phyloP scores from a whole-genome alignment of 208 protist species.

The Acanthamoeba lenticulata region DNA sequence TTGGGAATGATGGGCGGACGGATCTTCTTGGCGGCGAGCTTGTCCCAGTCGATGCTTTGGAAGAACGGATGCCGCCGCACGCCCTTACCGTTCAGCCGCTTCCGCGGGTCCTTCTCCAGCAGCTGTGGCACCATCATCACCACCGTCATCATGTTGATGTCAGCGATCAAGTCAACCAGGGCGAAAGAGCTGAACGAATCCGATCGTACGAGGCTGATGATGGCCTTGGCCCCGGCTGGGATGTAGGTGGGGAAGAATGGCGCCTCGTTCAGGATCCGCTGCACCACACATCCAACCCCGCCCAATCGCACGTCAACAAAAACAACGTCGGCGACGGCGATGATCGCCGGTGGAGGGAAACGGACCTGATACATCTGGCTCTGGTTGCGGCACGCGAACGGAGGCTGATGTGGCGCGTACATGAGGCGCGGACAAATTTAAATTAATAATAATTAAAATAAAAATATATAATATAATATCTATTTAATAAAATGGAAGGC shows the following conservation, averaged over 20 bases:
- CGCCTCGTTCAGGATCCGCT: conserved; percentile 79
- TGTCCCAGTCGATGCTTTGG: conserved; percentile 34
- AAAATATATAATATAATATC: neutral
- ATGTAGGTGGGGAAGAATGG: conserved; percentile 77
- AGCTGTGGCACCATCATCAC: neutral
- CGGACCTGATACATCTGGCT: conserved; percentile 81
- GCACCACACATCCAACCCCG: too few relatives aligned
- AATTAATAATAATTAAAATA: neutral
- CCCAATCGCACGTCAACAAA: neutral
- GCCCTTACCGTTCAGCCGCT: conserved; percentile 71
- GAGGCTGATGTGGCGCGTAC: conserved; percentile 73
- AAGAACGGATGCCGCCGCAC: conserved; percentile 42
- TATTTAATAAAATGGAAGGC: conserved; percentile 82
- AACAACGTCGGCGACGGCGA: too few relatives aligned
- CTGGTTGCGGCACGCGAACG: conserved; percentile 85
- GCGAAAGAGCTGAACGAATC: neutral
- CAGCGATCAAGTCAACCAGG: neutral
- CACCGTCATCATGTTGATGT: neutral
- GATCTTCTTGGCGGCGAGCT: conserved; percentile 19
- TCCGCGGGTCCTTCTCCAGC: conserved; percentile 76
- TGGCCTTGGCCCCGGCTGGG: neutral
- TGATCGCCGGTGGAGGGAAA: neutral
- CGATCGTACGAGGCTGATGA: neutral
- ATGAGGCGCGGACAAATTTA: too few relatives aligned
- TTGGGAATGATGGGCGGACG: conserved; percentile 32